Evolutionary conservation across 148 eudicot species (phyloP), one percentile per base, ranked within the genome.

Genomic region (Silene latifolia): DNA sequence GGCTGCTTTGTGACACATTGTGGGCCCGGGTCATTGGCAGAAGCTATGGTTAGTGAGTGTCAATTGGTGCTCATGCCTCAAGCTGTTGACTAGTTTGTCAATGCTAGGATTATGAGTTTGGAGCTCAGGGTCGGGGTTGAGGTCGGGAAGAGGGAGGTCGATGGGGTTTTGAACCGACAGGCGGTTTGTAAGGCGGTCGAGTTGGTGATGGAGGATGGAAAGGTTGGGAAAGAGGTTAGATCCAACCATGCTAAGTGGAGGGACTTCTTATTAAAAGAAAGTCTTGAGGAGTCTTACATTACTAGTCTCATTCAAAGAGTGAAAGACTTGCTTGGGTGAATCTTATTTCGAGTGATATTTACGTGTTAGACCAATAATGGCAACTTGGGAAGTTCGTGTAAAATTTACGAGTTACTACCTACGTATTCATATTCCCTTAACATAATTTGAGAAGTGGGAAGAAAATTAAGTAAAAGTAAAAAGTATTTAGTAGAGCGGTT

Each of bases 1-100:
- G 91, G 89, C 10, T 88, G 89, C 48, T 86, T 82, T 14, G 80
- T 88, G 32, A 84, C 86, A 1, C 89, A 86, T 66, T 81, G 84
- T 18, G 89, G 92, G 2, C 78, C 44, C 3, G 85, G 84, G 1
- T 86, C 89, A 1, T 32, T 88, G n/a, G 78, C 77, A 2, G 89
- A 88, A 76, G 85, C 85, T 0, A 47, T 88, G 71, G 65, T 80
- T n/a, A 74, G 74, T 68, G 8, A 75, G 0, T 80, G 82, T 56
- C 75, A 75, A 56, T 7, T 86, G 62, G 89, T 86, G 46, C 27
- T 84, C 51, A 7, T 88, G 67, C 91, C 89, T 35, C 74, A 74
- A 11, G 75, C 59, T 1, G 27, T 63, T 0, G 88, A 83, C 51
- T 83, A 86, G 25, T 58, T 77, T 42, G 25, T 88, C 14, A 86